These are phyloP conservation scores for Mrakia gelida DNA, from an alignment of 768 basidiomycete species.

Conservation along the genomic window DNA sequence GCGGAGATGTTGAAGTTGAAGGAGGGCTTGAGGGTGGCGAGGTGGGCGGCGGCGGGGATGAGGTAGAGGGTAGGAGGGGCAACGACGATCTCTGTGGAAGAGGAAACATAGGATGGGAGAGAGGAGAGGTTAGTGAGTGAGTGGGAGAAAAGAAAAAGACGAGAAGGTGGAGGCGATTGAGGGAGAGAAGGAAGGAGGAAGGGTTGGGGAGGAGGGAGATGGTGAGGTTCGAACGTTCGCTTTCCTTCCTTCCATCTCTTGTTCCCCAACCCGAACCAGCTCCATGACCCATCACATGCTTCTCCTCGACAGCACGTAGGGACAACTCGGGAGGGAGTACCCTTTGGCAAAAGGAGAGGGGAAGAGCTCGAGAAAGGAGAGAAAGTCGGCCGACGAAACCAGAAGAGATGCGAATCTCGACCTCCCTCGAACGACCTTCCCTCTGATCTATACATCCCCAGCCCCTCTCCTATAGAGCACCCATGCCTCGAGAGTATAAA, in stretches of 20 bases:
- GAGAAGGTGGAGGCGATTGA: neutral
- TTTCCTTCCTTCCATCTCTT: neutral
- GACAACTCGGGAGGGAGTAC: too few species aligned
- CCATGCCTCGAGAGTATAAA: too few species aligned
- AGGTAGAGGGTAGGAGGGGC: constrained; percentile 88
- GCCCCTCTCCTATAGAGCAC: too few species aligned
- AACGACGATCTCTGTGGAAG: constrained; percentile 75
- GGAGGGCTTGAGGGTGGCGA: constrained; percentile 42
- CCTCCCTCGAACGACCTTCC: too few species aligned
- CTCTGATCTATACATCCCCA: neutral
- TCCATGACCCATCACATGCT: too few species aligned
- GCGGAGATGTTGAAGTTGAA: constrained; percentile 65
- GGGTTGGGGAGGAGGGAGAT: neutral
- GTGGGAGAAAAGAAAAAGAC: constrained; percentile 27
- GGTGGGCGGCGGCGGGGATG: constrained; percentile 58
- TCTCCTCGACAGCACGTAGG: too few species aligned
- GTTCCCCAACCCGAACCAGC: neutral
- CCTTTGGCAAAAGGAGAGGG: too few species aligned
- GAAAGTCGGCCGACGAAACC: neutral
- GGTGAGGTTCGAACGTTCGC: constrained; percentile 2
- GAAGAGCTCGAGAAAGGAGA: constrained; percentile 10
- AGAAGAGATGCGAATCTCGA: neutral
- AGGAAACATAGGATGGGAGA: neutral
- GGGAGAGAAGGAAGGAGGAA: constrained; percentile 15
- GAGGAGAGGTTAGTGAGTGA: neutral